A percentile compares a stretch with the other conserved stretches of the same genome.
Conservation (phyloP, 2,329 filamentous ascomycete genomes). For the Dendrostoma leiphaemia region DNA sequence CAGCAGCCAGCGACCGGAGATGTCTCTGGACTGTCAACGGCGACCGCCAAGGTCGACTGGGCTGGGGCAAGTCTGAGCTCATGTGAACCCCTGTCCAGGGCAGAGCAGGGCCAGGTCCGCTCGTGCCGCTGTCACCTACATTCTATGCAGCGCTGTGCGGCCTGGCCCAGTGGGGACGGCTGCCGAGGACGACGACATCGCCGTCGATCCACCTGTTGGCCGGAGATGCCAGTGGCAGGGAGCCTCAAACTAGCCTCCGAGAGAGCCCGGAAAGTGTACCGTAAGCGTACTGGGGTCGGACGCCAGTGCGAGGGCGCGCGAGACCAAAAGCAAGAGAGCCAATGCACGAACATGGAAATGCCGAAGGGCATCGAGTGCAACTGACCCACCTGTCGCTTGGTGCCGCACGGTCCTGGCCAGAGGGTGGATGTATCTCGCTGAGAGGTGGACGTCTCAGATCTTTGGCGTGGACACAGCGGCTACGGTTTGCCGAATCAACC, state of each 20-base stretch:
- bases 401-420: background rate
- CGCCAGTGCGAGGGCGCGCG: too few species aligned
- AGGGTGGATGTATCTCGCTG: background rate
- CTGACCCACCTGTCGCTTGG: too few species aligned
- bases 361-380: too few species aligned
- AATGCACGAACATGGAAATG: too few species aligned
- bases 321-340: too few species aligned
- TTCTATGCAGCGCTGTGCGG: constrained; percentile 9
- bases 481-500: background rate
- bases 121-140: constrained; percentile 8
- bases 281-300: too few species aligned
- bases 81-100: constrained; percentile 13
- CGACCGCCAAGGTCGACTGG: constrained; percentile 2
- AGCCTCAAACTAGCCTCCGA: background rate
- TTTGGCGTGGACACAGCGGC: background rate
- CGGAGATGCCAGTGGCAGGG: background rate
- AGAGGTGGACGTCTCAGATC: background rate
- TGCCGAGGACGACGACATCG: background rate
- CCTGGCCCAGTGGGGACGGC: background rate
- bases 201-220: background rate
- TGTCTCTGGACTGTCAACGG: constrained; percentile 17
- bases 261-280: too few species aligned
- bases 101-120: constrained; percentile 11
- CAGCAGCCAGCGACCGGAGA: constrained; percentile 10
- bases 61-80: background rate